Evolutionary conservation across 208 protist genomes (phyloP).

Genomic region (Leishmania tropica): DNA sequence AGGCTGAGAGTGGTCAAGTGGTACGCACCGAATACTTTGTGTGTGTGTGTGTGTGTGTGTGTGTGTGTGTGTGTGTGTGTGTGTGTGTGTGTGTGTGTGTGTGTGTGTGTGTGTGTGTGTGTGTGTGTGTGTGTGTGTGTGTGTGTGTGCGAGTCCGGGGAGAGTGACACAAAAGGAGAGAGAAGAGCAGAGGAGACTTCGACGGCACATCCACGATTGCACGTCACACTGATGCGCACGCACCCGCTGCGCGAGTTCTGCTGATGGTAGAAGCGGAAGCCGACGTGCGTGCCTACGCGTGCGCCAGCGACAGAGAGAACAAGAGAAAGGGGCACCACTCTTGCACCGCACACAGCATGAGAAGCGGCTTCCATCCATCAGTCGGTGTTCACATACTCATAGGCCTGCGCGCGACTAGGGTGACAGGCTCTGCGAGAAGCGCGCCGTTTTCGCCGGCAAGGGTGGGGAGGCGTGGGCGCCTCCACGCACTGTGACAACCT

Average conservation of each 20-base stretch:
- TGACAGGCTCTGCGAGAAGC: background rate
- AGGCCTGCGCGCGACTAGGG: background rate
- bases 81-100: background rate
- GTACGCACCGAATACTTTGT: background rate
- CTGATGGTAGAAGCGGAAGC: background rate
- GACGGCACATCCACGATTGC: background rate
- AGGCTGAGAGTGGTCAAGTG: background rate
- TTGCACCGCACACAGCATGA: background rate
- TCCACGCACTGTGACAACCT: background rate
- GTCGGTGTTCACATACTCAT: background rate
- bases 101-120: background rate
- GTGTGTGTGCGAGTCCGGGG: background rate
- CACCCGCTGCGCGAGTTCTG: background rate
- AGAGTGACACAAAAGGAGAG: background rate
- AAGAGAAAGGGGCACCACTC: too few species aligned
- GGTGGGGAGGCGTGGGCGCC: background rate
- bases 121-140: background rate
- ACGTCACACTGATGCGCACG: background rate
- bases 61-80: background rate
- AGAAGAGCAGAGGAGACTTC: background rate
- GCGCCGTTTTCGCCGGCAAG: background rate
- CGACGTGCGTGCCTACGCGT: background rate
- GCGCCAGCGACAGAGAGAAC: background rate
- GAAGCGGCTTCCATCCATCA: background rate
- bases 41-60: background rate